Percentiles rank a stretch among this genome's conserved stretches.
Conservation (phyloP, 2,329 filamentous ascomycete species). For the Phialocephala subalpina region DNA sequence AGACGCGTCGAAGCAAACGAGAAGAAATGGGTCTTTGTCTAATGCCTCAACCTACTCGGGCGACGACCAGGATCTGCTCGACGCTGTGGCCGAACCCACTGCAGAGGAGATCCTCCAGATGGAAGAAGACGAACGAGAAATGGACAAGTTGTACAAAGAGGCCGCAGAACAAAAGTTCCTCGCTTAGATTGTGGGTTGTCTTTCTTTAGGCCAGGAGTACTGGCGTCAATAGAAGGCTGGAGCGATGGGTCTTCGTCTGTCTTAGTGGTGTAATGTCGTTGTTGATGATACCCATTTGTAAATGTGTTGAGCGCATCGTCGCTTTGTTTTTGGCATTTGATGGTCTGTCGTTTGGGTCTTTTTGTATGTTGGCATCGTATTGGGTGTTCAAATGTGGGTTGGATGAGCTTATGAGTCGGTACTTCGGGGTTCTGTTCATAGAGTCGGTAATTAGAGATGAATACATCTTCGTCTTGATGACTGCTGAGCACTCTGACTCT, state of each 20-base stretch:
- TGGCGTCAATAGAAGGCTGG: not conserved
- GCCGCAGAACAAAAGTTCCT: not conserved
- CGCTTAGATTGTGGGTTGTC: not conserved
- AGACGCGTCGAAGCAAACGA: not conserved
- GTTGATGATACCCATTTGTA: slow-evolving; percentile 9
- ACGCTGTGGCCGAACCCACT: not conserved
- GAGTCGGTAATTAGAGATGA: not conserved
- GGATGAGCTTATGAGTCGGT: not conserved
- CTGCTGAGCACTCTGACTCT: not conserved
- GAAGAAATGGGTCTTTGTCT: not conserved
- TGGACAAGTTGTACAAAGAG: not conserved
- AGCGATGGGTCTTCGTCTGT: not conserved
- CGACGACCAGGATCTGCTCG: not conserved
- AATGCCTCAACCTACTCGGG: not conserved
- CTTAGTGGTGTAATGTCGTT: not conserved
- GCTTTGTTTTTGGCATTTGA: not conserved
- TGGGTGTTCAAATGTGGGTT: not conserved
- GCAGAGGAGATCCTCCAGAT: not conserved
- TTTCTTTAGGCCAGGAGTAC: not conserved
- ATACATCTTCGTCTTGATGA: not conserved
- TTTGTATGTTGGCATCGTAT: not conserved
- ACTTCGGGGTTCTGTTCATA: not conserved
- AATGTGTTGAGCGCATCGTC: not conserved
- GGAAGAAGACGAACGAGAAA: not conserved
- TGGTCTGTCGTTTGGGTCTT: not conserved